Evolutionary conservation across 805 yeast species (phyloP), one percentile per base, ranked within the genome.

Genomic region (Suhomyces sp.): DNA sequence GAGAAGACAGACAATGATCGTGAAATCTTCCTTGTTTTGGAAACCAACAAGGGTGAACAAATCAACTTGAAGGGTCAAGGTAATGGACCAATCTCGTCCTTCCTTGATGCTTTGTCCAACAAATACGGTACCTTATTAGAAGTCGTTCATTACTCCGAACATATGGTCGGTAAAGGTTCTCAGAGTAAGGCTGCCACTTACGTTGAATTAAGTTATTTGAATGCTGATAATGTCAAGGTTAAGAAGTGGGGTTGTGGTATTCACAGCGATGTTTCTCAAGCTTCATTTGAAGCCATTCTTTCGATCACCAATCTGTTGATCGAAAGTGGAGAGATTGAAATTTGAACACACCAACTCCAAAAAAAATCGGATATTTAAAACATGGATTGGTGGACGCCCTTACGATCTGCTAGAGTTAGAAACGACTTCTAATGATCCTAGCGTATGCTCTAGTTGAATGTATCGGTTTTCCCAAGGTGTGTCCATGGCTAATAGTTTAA

Each of bases 1-100:
- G 30, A 22, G 12, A 22, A 35, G 6, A 23, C 36, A 7, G 36
- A 38, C 36, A 36, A 36, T 32, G 44, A 48, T 26, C 52, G 58
- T 35, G 54, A 50, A 33, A 50, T 55, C 36, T 25, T 43, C 21
- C 50, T 54, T 10, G 46, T 42, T 11, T 44, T 55, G 41, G 44
- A 38, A 16, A 38, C 44, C 24, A 45, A 45, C 17, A 31, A 30
- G 14, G 41, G 40, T 12, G 27, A 39, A 13, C 31, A 17, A 11
- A 32, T 42, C 25, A 47, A 54, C 30, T 62, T 78, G 31, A 50
- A 56, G 21, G 88, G 90, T 50, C 55, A 68, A 19, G 91, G 91
- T 62, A 83, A 83, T 51, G 91, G 91, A 50, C 90, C 88, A 39
- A 80, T 83, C 42, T 83, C 90, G 24, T 76, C 88, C 2, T 77